Percentiles rank a stretch among this genome's conserved stretches.
These are phyloP conservation scores for Scutellaria galericulata DNA, from an alignment of 257 asterid genomes.

Conservation along the genomic window DNA sequence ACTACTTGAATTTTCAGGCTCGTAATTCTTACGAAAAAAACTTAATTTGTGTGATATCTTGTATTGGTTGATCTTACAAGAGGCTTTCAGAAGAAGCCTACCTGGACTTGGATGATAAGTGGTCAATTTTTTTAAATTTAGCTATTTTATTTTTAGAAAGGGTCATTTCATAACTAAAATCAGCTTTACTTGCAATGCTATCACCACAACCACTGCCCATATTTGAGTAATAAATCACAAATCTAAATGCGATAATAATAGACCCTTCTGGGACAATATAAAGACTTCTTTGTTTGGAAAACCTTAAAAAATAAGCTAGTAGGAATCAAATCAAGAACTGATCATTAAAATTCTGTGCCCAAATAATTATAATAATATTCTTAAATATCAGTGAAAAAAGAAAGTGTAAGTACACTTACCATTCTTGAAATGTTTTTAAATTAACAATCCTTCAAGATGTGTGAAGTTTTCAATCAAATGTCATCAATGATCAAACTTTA, in stretches of 20 bases:
- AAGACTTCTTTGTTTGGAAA: conserved; percentile 27
- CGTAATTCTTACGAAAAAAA: too few species aligned
- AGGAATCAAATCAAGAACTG: conserved; percentile 1
- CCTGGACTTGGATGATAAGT: conserved; percentile 20
- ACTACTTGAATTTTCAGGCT: too few species aligned
- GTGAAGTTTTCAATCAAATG: too few species aligned
- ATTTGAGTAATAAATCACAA: conserved; percentile 29
- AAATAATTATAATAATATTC: too few species aligned
- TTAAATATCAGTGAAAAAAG: too few species aligned
- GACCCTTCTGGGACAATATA: conserved; percentile 33
- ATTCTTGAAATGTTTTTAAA: too few species aligned
- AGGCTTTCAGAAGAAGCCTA: conserved; percentile 33
- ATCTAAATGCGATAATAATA: conserved; percentile 22
- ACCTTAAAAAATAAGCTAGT: neutral
- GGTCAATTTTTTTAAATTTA: neutral
- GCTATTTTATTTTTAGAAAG: too few species aligned
- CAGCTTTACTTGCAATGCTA: conserved; percentile 42
- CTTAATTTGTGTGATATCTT: neutral
- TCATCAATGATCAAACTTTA: too few species aligned
- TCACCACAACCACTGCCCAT: conserved; percentile 42
- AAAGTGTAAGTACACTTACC: too few species aligned
- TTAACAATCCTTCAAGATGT: too few species aligned
- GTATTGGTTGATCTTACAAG: neutral
- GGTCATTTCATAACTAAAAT: neutral
- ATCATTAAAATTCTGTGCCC: neutral